Percentiles rank a stretch among this genome's conserved stretches.
These are phyloP conservation scores for Gracilaria gracilis DNA, from an alignment of 23 red algal genomes.

Conservation along the genomic window DNA sequence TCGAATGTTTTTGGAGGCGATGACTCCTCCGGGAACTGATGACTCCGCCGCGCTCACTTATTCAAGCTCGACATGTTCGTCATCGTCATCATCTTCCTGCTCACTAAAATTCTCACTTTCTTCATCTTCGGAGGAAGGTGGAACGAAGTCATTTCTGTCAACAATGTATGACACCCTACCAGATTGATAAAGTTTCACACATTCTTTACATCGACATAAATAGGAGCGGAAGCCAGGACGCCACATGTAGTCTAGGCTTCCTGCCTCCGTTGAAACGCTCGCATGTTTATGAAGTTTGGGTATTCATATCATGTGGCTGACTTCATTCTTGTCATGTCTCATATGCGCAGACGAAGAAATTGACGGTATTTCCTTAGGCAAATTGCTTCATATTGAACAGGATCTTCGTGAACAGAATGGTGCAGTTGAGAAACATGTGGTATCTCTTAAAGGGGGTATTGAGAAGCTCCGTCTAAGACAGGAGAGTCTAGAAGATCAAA, in stretches of 20 bases:
- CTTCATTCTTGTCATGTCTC: not conserved
- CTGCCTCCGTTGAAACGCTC: not conserved
- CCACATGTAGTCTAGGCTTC: constrained; percentile 1
- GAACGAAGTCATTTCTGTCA: constrained; percentile 59
- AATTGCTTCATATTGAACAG: constrained; percentile 54
- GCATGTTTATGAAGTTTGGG: not conserved
- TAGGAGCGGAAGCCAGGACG: constrained; percentile 6
- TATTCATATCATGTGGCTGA: not conserved
- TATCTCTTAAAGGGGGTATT: constrained; percentile 61
- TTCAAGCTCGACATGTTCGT: not conserved
- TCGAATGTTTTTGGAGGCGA: not conserved
- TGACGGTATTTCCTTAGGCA: constrained; percentile 44
- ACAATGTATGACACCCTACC: constrained; percentile 22
- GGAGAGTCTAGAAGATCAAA: constrained; percentile 27
- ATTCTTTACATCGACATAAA: constrained; percentile 56
- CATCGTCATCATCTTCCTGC: constrained; percentile 8
- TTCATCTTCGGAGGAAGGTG: constrained; percentile 30
- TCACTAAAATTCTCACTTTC: constrained; percentile 6
- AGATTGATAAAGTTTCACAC: constrained; percentile 47
- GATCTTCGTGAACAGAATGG: constrained; percentile 66
- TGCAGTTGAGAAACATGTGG: constrained; percentile 60
- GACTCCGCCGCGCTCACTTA: not conserved
- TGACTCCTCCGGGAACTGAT: no score
- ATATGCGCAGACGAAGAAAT: constrained; percentile 58
- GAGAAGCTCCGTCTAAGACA: constrained; percentile 50